Percentiles rank a stretch among this genome's conserved stretches.
phyloP scores from a whole-genome alignment of 2,329 filamentous ascomycete species.

The Penicillium sp. region DNA sequence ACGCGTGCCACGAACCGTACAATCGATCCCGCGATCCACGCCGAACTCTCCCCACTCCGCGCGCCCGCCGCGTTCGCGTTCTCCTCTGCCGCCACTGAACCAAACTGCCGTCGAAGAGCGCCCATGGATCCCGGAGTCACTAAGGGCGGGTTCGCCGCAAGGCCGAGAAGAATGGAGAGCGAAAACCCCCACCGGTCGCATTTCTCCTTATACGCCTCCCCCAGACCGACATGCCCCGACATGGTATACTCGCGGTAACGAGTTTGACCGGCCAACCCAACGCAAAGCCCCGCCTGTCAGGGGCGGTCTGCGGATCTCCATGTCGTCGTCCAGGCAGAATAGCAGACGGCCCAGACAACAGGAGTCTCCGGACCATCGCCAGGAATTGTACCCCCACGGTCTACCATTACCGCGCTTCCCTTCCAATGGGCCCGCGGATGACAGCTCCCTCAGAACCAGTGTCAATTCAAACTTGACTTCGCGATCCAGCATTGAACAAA shows the following conservation, averaged over 20 bases:
- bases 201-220: conserved; percentile 20
- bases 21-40: conserved; percentile 16
- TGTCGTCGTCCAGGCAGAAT: conserved; percentile 34
- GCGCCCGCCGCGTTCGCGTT: conserved; percentile 19
- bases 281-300: conserved; percentile 26
- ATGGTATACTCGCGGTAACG: conserved; percentile 19
- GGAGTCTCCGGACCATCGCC: conserved; percentile 24
- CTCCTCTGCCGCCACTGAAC: conserved; percentile 16
- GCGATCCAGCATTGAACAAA: conserved; percentile 53
- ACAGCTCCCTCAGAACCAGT: conserved; percentile 48
- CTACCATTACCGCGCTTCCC: conserved; percentile 30
- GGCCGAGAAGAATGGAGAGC: conserved; percentile 16
- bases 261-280: conserved; percentile 23
- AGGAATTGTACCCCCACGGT: conserved; percentile 21
- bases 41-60: conserved; percentile 19
- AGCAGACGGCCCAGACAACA: conserved; percentile 25
- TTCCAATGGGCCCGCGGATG: conserved; percentile 30
- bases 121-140: conserved; percentile 16
- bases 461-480: conserved; percentile 58
- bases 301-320: conserved; percentile 33
- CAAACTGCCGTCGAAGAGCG: conserved; percentile 10
- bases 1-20: conserved; percentile 19
- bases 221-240: conserved; percentile 16
- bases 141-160: conserved; percentile 16
- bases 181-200: conserved; percentile 18